Percentiles rank a stretch among this genome's conserved stretches.
These are phyloP conservation scores for Thelonectria olida DNA, from an alignment of 2,329 filamentous ascomycete genomes.

Conservation along the genomic window DNA sequence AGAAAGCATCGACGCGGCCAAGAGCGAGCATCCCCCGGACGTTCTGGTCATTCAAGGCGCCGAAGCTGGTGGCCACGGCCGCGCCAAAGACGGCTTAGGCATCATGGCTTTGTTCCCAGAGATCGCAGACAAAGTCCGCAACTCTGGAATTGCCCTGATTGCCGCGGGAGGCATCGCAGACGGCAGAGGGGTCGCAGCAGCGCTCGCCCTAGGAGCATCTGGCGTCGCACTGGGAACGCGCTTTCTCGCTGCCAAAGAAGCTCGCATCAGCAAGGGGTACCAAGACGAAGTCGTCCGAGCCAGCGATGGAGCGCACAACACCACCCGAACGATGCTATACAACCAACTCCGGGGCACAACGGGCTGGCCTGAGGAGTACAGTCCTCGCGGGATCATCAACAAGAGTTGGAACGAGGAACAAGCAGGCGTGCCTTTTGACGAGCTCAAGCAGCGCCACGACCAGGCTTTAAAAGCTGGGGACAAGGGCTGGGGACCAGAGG, in stretches of 20 bases:
- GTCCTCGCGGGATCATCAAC: slow-evolving; percentile 52
- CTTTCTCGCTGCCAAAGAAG: slow-evolving; percentile 61
- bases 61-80: slow-evolving; percentile 64
- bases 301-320: slow-evolving; percentile 49
- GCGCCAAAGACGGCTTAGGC: slow-evolving; percentile 53
- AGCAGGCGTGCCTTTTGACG: slow-evolving; percentile 51
- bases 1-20: slow-evolving; percentile 55
- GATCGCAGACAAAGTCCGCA: slow-evolving; percentile 51
- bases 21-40: slow-evolving; percentile 51
- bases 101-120: slow-evolving; percentile 61
- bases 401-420: slow-evolving; percentile 48
- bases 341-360: slow-evolving; percentile 52
- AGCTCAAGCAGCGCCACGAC: slow-evolving; percentile 52
- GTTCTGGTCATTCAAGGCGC: slow-evolving; percentile 62
- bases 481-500: slow-evolving; percentile 56
- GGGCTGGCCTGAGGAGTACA: slow-evolving; percentile 53
- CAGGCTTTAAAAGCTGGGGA: slow-evolving; percentile 50
- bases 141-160: slow-evolving; percentile 52
- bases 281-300: slow-evolving; percentile 54
- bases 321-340: slow-evolving; percentile 54
- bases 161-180: slow-evolving; percentile 64
- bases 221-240: slow-evolving; percentile 71
- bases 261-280: slow-evolving; percentile 51
- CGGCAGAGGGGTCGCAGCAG: slow-evolving; percentile 59
- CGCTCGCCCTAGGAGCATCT: slow-evolving; percentile 59